These are phyloP conservation scores for Diddensiella caesifluorescens DNA, from an alignment of 805 yeast genomes.

Conservation along the genomic window DNA sequence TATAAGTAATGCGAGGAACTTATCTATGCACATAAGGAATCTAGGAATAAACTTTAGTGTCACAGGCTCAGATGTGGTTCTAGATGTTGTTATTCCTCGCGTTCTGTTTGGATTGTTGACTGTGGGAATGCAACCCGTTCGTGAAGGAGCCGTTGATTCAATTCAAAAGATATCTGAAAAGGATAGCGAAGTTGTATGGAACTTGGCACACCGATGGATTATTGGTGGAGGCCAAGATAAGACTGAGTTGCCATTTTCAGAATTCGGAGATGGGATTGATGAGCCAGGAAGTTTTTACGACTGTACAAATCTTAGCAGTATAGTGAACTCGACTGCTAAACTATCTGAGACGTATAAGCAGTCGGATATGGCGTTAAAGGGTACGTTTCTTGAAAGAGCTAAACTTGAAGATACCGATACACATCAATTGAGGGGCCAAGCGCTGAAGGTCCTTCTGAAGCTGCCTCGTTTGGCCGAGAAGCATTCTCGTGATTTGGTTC, in stretches of 20 bases:
- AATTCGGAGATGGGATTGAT: no score
- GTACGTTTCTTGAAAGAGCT: not conserved
- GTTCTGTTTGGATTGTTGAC: constrained; percentile 66
- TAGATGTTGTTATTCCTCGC: constrained; percentile 37
- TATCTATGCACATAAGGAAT: constrained; percentile 61
- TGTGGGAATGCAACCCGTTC: constrained; percentile 75
- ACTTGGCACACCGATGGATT: constrained; percentile 35
- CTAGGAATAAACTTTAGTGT: constrained; percentile 43
- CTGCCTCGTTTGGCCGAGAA: constrained; percentile 69
- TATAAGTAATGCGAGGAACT: constrained; percentile 67
- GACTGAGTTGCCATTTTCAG: constrained; percentile 27
- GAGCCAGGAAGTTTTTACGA: constrained; percentile 4
- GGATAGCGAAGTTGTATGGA: constrained; percentile 51
- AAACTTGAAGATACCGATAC: not conserved
- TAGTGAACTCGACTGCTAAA: constrained; percentile 2
- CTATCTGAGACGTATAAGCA: constrained; percentile 3
- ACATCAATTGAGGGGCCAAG: constrained; percentile 39
- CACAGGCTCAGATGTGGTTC: constrained; percentile 25
- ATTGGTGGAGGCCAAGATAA: constrained; percentile 1
- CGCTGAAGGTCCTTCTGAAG: constrained; percentile 49
- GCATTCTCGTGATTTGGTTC: constrained; percentile 51
- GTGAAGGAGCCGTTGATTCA: constrained; percentile 69
- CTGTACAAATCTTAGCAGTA: constrained; percentile 17
- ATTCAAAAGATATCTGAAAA: constrained; percentile 44
- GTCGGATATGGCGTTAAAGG: not conserved